These are phyloP conservation scores for Solanum peruvianum DNA, from an alignment of 257 asterid genomes.

Conservation along the genomic window DNA sequence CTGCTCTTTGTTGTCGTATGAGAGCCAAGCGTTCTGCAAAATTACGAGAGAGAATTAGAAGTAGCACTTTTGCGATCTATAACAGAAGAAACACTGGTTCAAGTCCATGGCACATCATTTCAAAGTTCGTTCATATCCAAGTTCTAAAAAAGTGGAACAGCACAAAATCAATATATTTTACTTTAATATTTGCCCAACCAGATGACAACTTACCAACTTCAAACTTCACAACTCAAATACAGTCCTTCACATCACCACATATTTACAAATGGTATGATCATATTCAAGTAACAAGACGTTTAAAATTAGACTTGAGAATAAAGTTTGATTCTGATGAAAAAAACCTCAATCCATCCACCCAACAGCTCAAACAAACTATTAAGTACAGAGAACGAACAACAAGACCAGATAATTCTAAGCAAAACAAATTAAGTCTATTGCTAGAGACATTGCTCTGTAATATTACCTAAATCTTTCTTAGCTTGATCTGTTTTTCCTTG, in stretches of 20 bases:
- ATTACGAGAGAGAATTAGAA: not conserved
- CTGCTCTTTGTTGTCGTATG: conserved; percentile 80
- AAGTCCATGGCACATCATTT: not conserved
- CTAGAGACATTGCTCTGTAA: not conserved
- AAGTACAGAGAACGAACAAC: not conserved
- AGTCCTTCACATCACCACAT: not conserved
- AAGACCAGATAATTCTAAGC: not conserved
- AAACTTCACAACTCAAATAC: not conserved
- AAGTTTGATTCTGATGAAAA: not conserved
- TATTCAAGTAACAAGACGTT: not conserved
- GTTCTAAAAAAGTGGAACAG: not conserved
- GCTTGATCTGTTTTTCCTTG: conserved; percentile 97
- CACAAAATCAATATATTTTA: not conserved
- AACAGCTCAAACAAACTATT: not conserved
- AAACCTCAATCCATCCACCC: not conserved
- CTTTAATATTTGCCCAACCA: not conserved
- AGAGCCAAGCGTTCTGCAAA: conserved; percentile 77
- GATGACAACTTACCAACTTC: not conserved
- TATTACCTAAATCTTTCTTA: conserved; percentile 78
- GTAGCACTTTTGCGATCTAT: not conserved
- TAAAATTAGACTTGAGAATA: not conserved
- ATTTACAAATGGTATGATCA: not conserved
- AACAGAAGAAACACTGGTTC: not conserved
- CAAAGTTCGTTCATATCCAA: not conserved
- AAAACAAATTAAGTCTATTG: not conserved